phyloP scores from a whole-genome alignment of 805 yeast genomes.

The Metschnikowia lachancei region DNA sequence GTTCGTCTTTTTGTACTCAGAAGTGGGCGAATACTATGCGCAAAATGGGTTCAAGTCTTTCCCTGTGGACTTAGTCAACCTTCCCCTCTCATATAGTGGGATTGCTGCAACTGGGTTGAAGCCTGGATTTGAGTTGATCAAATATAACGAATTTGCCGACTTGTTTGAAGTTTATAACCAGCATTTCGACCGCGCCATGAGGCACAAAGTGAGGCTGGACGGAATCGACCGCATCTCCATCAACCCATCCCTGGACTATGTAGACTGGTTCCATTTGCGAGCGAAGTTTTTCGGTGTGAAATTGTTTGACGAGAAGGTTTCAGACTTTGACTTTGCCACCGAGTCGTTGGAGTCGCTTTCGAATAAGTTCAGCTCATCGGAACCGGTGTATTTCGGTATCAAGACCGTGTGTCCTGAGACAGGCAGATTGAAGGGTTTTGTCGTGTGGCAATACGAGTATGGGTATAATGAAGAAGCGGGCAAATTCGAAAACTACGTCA shows the following conservation, averaged over 20 bases:
- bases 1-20: slow-evolving; percentile 39
- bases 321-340: slow-evolving; percentile 5
- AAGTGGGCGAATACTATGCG: slow-evolving; percentile 43
- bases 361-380: slow-evolving; percentile 22
- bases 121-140: slow-evolving; percentile 19
- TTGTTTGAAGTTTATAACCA: slow-evolving; percentile 23
- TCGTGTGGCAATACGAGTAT: slow-evolving; percentile 43
- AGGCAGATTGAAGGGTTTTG: slow-evolving; percentile 26
- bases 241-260: slow-evolving; percentile 25
- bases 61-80: slow-evolving; percentile 32
- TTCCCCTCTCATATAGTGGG: slow-evolving; percentile 19
- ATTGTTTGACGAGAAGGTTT: slow-evolving; percentile 11
- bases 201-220: slow-evolving; percentile 25
- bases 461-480: slow-evolving; percentile 16
- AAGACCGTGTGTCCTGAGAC: slow-evolving; percentile 19
- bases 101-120: not conserved
- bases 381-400: slow-evolving; percentile 36
- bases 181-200: slow-evolving; percentile 22
- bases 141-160: slow-evolving; percentile 31
- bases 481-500: slow-evolving; percentile 20
- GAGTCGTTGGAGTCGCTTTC: slow-evolving; percentile 16
- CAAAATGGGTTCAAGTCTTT: slow-evolving; percentile 38
- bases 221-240: slow-evolving; percentile 32
- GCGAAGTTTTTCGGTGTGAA: slow-evolving; percentile 29
- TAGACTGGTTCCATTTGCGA: slow-evolving; percentile 45